Conservation (phyloP, 805 yeast genomes). For the Ogataea parapolymorpha region DNA sequence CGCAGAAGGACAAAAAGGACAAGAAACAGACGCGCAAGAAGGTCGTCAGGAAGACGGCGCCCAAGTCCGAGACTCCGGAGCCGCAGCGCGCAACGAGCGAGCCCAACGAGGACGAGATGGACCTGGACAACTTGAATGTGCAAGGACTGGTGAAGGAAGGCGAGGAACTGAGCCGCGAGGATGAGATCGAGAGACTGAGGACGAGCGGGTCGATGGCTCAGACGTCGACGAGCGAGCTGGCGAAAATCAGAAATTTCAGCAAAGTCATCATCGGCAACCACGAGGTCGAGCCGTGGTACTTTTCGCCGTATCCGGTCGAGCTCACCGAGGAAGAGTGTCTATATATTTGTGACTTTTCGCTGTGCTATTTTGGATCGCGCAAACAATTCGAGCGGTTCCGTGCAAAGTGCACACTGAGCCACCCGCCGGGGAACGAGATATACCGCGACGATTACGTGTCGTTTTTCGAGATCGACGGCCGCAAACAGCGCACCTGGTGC, state of each 20-base stretch:
- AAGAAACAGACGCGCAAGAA: slow-evolving; percentile 31
- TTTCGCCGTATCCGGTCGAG: slow-evolving; percentile 95
- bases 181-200: slow-evolving; percentile 86
- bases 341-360: slow-evolving; percentile 87
- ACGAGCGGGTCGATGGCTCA: slow-evolving; percentile 99
- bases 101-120: slow-evolving; percentile 63
- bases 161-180: slow-evolving; percentile 79
- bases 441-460: slow-evolving; percentile 91
- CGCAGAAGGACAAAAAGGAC: slow-evolving; percentile 35
- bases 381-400: slow-evolving; percentile 93
- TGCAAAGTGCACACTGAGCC: slow-evolving; percentile 79
- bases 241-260: slow-evolving; percentile 81
- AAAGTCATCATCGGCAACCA: slow-evolving; percentile 82
- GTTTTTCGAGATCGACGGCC: slow-evolving; percentile 95
- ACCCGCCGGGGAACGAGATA: slow-evolving; percentile 98
- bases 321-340: slow-evolving; percentile 87
- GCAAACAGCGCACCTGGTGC: slow-evolving; percentile 96
- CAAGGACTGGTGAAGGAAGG: slow-evolving; percentile 68
- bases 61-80: slow-evolving; percentile 11
- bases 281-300: slow-evolving; percentile 98
- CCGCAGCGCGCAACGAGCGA: slow-evolving; percentile 9
- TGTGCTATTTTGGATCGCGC: slow-evolving; percentile 82
- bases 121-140: slow-evolving; percentile 77
- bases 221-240: slow-evolving; percentile 72
- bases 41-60: slow-evolving; percentile 14